Conservation (phyloP, 2,329 filamentous ascomycete species). For the Claviceps sp. region DNA sequence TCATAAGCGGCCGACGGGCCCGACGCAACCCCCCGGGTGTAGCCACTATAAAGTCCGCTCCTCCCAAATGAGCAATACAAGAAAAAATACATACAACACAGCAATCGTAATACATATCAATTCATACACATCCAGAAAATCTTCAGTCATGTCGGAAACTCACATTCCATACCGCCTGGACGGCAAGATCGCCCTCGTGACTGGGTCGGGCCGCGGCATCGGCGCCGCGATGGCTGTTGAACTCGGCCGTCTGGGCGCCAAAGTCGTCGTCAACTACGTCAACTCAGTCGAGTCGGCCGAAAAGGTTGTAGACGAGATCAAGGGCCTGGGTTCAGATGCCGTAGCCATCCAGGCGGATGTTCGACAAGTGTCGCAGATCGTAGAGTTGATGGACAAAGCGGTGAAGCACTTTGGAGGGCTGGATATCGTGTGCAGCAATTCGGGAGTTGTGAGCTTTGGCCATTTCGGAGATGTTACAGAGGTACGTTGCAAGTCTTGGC, state of each 20-base stretch:
- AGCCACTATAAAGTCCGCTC: too few relatives aligned
- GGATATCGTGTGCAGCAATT: slow-evolving; percentile 59
- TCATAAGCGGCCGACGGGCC: too few relatives aligned
- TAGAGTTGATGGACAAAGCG: slow-evolving; percentile 48
- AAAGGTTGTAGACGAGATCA: slow-evolving; percentile 38
- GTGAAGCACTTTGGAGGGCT: slow-evolving; percentile 51
- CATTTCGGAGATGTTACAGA: background rate
- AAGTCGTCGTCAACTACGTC: slow-evolving; percentile 46
- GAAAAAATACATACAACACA: background rate
- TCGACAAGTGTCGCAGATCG: slow-evolving; percentile 48
- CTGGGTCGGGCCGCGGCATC: slow-evolving; percentile 39
- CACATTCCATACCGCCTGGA: background rate
- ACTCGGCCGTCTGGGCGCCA: slow-evolving; percentile 42
- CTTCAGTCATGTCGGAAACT: background rate
- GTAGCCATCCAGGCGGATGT: slow-evolving; percentile 56
- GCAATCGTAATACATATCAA: background rate
- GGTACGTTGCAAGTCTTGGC: background rate
- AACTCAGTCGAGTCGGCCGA: slow-evolving; percentile 43
- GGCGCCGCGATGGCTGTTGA: slow-evolving; percentile 45
- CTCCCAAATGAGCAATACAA: too few relatives aligned
- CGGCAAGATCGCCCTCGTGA: slow-evolving; percentile 23
- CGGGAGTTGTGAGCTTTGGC: slow-evolving; percentile 23
- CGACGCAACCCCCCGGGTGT: too few relatives aligned
- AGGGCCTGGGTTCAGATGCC: slow-evolving; percentile 45
- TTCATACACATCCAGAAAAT: background rate